Percentiles rank a stretch among this genome's conserved stretches.
Evolutionary conservation across 2,329 filamentous ascomycete species (phyloP).

Genomic region (Penicillium aurantiogriseum): DNA sequence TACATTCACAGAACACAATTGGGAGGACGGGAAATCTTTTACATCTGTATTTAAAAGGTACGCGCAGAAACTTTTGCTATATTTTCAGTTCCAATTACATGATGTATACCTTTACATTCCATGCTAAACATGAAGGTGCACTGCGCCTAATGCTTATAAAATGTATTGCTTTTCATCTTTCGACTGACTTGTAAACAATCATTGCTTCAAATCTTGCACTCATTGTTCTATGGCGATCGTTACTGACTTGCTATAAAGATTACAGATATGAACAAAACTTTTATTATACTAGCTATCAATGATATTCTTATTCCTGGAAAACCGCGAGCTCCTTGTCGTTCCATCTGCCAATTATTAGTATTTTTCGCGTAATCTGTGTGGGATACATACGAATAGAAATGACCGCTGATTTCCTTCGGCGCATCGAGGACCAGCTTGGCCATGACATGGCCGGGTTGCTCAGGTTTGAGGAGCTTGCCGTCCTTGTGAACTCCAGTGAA

Average conservation of each 20-base stretch:
- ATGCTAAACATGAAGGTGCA: slow-evolving; percentile 62
- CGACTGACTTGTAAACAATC: slow-evolving; percentile 50
- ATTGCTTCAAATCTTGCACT: slow-evolving; percentile 14
- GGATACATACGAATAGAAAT: slow-evolving; percentile 56
- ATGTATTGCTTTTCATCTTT: slow-evolving; percentile 67
- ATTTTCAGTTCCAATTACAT: slow-evolving; percentile 34
- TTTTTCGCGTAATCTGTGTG: slow-evolving; percentile 2
- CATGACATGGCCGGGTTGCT: slow-evolving; percentile 83
- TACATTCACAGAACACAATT: not conserved
- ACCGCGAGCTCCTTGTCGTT: slow-evolving; percentile 43
- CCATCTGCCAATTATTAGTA: slow-evolving; percentile 42
- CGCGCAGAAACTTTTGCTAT: slow-evolving; percentile 19
- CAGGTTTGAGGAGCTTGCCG: slow-evolving; percentile 73
- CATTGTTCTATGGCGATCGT: slow-evolving; percentile 25
- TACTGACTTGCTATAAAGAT: slow-evolving; percentile 31
- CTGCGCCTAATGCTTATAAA: slow-evolving; percentile 52
- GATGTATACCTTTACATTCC: slow-evolving; percentile 58
- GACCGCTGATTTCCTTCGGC: slow-evolving; percentile 68
- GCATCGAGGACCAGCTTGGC: slow-evolving; percentile 70
- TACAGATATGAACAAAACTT: slow-evolving; percentile 7
- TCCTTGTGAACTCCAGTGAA: slow-evolving; percentile 70
- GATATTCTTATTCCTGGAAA: slow-evolving; percentile 41
- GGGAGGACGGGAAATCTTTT: not conserved
- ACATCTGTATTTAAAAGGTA: slow-evolving; percentile 23
- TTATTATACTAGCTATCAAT: slow-evolving; percentile 6